Conservation (phyloP, 208 protist species). For the Wallacemonas collosoma region DNA sequence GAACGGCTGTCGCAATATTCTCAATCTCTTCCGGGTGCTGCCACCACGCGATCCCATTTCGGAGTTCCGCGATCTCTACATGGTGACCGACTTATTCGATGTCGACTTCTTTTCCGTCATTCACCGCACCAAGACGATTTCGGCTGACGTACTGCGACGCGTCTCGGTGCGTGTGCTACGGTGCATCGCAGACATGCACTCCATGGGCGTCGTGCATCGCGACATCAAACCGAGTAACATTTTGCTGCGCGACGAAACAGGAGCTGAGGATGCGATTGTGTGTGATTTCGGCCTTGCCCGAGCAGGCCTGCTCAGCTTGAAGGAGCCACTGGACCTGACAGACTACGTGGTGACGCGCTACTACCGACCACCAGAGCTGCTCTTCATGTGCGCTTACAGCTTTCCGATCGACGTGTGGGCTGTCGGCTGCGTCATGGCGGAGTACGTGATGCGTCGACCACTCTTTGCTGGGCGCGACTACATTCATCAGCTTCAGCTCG, state of each 20-base stretch:
- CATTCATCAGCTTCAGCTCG: slow-evolving; percentile 89
- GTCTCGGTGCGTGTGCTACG: slow-evolving; percentile 96
- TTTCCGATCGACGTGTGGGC: slow-evolving; percentile 98
- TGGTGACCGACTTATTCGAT: slow-evolving; percentile 92
- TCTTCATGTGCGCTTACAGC: slow-evolving; percentile 94
- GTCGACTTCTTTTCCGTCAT: slow-evolving; percentile 94
- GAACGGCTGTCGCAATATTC: slow-evolving; percentile 93
- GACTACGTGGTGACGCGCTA: slow-evolving; percentile 98
- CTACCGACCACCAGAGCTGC: slow-evolving; percentile 99
- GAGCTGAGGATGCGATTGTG: slow-evolving; percentile 87
- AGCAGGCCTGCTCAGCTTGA: slow-evolving; percentile 62
- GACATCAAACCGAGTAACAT: slow-evolving; percentile 97
- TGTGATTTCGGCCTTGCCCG: slow-evolving; percentile 94
- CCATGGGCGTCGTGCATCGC: slow-evolving; percentile 96
- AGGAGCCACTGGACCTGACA: slow-evolving; percentile 90
- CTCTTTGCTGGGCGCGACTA: slow-evolving; percentile 91
- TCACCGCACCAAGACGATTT: slow-evolving; percentile 52
- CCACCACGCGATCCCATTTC: slow-evolving; percentile 65
- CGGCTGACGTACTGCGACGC: slow-evolving; percentile 84
- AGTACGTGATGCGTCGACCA: slow-evolving; percentile 91
- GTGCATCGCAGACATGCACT: slow-evolving; percentile 96
- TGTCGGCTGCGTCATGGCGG: slow-evolving; percentile 98
- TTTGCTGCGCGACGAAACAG: slow-evolving; percentile 82
- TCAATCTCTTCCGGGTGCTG: slow-evolving; percentile 76
- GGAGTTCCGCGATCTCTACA: slow-evolving; percentile 87